Evolutionary conservation across 148 eudicot genomes (phyloP), one percentile per base, ranked within the genome.

Genomic region (Rhododendron molle): DNA sequence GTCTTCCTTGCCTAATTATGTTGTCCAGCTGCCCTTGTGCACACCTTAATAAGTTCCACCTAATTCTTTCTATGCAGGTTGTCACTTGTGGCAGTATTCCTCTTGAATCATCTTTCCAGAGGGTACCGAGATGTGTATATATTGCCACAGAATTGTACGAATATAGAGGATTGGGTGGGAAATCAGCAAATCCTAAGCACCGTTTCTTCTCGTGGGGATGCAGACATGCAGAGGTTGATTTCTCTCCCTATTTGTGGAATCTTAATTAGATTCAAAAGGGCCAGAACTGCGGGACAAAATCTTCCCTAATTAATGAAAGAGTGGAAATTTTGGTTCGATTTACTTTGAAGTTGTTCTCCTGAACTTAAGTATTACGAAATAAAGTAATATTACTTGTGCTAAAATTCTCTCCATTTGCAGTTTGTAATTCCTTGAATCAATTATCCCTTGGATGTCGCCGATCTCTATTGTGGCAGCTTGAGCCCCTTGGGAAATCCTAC

Each of bases 51-150:
- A 81, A 54, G 38, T 73, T 15, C 72, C 62, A 36, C 34, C 65
- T 52, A 32, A 40, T 2, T 78, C 7, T 73, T 28, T 84, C 58
- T 81, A 46, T 93, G 85, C 89, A 96, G 98, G 94, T 95, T 80
- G 99, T 96, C 58, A 96, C 99, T 46, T 96, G 99, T 88, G 99
- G 99, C 72, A 96, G 99, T 86, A 92, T 94, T 86, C 95, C 99
- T 84, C 97, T 96, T 54, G 98, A 96, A 85, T 90, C 99, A 79
- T 96, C 99, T 50, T 96, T 96, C 89, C 95, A 94, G 87, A 93
- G 86, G 90, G 91, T 90, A 81, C 92, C 93, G 26, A 91, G 99
- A 88, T 96, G 99, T 85, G 95, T 94, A 34, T 96, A 93, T 85
- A 93, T 87, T 50, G 95, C 99, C 32, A 91, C 98, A 34, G 98